Base-by-base conservation (phyloP, 192 early-diverging fungal genomes). In the Helicostylum pulchrum region DNA sequence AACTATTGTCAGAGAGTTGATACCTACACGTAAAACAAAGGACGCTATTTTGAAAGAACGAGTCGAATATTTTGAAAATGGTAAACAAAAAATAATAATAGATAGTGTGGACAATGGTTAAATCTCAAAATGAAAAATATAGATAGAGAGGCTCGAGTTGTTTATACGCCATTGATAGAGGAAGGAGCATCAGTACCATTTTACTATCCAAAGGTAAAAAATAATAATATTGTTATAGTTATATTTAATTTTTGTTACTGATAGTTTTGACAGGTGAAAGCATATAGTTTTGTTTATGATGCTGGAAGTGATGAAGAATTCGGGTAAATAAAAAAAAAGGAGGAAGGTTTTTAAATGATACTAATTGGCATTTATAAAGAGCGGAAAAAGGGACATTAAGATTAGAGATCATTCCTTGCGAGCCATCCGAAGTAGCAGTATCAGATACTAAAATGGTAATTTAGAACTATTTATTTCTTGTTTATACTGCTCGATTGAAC, bases 21-120 rank as follows among this genome's bases (percentile, higher is more conserved):
- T 80, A 7, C 77, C 81, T 19, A 83, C 78, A 51, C 77, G 81
- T 39, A 72, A 72, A 31, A 62, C 71, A 9, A 80, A 80, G 52
- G 81, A 83, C 58, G 59, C 70, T 0, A 14, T 66, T 17, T 71
- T 83, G 54, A 64, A 66, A 31, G 81, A 83, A 52, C 61, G 58
- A 10, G 58, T 83, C 3, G 75, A 76, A 21, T 80, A 74, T 64
- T 67, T 48, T n/a, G 44, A 63, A 15, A 39, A 45, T 43, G 44
- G 58, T 36, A 62, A 20, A 4, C 39, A 57, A 55, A 3, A 58
- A 34, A 23, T 55, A 58, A 56, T 17, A 31, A 39, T 48, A 48
- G 11, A 7, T 3, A 21, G 19, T 12, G 11, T 20, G 14, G 3
- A 56, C 4, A 20, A 31, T 46, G 10, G 23, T 30, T 45, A 15